Conservation (phyloP, 331 rosid genomes). For the Quercus phellos region DNA sequence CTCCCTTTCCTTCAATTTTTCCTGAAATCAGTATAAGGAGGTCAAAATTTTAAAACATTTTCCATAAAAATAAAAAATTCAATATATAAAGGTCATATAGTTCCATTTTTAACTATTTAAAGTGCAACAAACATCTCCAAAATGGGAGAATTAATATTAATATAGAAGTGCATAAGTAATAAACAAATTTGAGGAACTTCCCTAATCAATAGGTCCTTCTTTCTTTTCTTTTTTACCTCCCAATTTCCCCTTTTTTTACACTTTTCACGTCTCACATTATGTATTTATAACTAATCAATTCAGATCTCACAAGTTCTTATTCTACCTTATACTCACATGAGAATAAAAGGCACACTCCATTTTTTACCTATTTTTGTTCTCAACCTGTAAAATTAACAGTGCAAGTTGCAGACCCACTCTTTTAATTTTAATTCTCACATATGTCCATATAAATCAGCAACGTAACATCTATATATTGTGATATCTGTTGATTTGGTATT, state of each 20-base stretch:
- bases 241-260: neutral
- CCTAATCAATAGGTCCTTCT: neutral
- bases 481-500: too few relatives aligned
- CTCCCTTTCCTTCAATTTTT: slow-evolving; percentile 88
- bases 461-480: neutral
- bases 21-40: slow-evolving; percentile 50
- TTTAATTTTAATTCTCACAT: neutral
- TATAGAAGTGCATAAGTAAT: neutral
- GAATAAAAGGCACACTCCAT: neutral
- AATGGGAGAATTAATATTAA: neutral
- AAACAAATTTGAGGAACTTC: neutral
- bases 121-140: neutral
- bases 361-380: neutral
- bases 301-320: neutral
- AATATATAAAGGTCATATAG: neutral
- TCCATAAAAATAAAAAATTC: slow-evolving; percentile 2
- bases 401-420: neutral
- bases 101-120: neutral
- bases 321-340: neutral
- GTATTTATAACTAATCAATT: neutral
- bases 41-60: slow-evolving; percentile 4
- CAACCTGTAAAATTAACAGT: neutral
- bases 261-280: neutral
- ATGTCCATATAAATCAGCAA: neutral
- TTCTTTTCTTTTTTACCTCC: neutral